A percentile compares a stretch with the other conserved stretches of the same genome.
These are phyloP conservation scores for Acanthamoeba triangularis DNA, from an alignment of 208 protist genomes.

Conservation along the genomic window DNA sequence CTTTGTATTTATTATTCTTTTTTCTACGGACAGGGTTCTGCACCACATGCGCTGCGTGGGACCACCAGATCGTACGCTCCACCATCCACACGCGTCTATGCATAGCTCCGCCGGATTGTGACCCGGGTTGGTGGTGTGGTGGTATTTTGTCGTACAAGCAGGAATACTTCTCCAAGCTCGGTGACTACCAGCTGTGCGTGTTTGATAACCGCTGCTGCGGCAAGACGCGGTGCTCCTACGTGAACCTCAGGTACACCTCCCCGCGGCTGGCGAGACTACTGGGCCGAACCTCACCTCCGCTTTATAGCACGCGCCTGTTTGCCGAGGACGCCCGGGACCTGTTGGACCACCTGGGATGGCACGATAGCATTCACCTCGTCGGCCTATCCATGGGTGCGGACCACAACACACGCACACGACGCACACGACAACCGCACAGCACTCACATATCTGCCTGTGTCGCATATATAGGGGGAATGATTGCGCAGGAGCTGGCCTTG, in stretches of 20 bases:
- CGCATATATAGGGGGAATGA: background rate
- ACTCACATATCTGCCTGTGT: background rate
- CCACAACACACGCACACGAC: background rate
- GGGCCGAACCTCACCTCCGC: too few relatives aligned
- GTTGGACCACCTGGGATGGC: background rate
- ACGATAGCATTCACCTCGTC: background rate
- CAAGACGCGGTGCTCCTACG: background rate
- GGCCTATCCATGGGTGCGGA: background rate
- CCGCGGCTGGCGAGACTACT: background rate
- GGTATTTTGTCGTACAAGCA: background rate
- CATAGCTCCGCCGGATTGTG: background rate
- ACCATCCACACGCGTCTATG: background rate
- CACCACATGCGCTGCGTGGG: conserved; percentile 16
- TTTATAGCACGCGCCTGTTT: conserved; percentile 3
- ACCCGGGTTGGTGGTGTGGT: background rate
- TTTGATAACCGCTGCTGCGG: conserved; percentile 33
- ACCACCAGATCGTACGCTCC: background rate
- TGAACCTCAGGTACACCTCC: background rate
- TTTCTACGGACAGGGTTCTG: background rate
- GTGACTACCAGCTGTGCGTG: conserved; percentile 21
- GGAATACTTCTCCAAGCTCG: background rate
- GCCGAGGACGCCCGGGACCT: conserved; percentile 1
- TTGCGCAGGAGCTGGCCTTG: conserved; percentile 17
- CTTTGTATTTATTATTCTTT: too few relatives aligned
- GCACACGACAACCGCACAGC: too few relatives aligned